Percentiles rank a stretch among this genome's conserved stretches.
phyloP scores from a whole-genome alignment of 2,329 filamentous ascomycete genomes.

The Neodidymelliopsis sp. region DNA sequence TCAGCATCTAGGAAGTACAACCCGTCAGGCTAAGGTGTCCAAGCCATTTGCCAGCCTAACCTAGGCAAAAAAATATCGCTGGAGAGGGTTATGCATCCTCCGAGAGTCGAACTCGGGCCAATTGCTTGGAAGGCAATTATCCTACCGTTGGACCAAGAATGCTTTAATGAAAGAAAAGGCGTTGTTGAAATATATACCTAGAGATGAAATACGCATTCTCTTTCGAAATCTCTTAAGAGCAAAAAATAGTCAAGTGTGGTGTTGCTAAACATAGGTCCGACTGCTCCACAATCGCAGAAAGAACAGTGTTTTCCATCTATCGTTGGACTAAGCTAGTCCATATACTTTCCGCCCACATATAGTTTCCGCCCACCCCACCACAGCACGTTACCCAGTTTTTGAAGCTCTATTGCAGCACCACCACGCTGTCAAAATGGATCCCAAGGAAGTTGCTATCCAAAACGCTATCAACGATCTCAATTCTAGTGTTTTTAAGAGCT shows the following conservation, averaged over 20 bases:
- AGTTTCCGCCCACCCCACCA: slow-evolving; percentile 12
- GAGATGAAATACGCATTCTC: no score
- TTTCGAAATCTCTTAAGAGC: no score
- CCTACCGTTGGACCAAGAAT: slow-evolving; percentile 20
- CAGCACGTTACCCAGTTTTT: not conserved
- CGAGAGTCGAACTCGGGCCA: slow-evolving; percentile 21
- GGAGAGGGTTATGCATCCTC: no score
- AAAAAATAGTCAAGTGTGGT: no score
- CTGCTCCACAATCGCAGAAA: no score
- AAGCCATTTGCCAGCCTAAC: no score
- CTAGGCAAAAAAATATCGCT: no score
- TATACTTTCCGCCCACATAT: no score
- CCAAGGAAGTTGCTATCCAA: slow-evolving; percentile 16
- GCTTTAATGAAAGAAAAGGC: slow-evolving; percentile 1
- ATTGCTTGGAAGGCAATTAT: slow-evolving; percentile 25
- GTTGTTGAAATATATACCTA: not conserved
- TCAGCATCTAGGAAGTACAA: slow-evolving; percentile 53
- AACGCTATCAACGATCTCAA: slow-evolving; percentile 18
- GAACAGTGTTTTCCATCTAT: no score
- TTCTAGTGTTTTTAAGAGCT: slow-evolving; percentile 20
- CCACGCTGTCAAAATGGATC: slow-evolving; percentile 11
- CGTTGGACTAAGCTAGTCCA: no score
- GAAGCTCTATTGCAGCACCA: slow-evolving; percentile 1
- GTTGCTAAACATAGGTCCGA: no score
- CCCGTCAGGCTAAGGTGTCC: slow-evolving; percentile 30